Evolutionary conservation across 2,329 filamentous ascomycete species (phyloP), one percentile per base, ranked within the genome.

Genomic region (Aschersonia sp.): DNA sequence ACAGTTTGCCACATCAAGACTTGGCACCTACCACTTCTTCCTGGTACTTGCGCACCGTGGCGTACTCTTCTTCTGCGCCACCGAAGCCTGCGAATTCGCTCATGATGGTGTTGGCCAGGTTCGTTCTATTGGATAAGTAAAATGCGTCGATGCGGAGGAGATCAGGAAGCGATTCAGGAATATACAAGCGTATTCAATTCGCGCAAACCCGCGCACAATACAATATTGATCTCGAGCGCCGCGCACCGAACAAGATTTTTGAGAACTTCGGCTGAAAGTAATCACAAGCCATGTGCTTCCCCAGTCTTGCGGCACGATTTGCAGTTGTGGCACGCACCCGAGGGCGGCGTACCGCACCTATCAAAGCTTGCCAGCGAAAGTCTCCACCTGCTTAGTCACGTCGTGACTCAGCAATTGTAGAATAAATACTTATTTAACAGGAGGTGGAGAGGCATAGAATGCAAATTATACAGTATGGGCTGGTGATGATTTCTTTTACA

Each of bases 31-130:
- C 88, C 59, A 94, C 77, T 59, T 89, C 84, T 47, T 72, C 69
- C 55, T 84, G 80, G 51, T 90, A 76, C 67, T 85, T 87, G 68
- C 79, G 84, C 59, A 94, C 78, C 68, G 90, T 84, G 52, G 76
- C 76, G 62, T 84, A 87, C 68, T 92, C 86, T 66, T 90, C 86
- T 40, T 90, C 85, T 30, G 79, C 77, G 58, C 80, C 79, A 57
- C 81, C 82, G 62, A 77, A 87, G 58, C 79, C 74, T 53, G 66
- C 69, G 65, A 83, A 83, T 65, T 87, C 84, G 56, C 77, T 77
- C 83, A 87, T 87, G 54, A 52, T 58, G 53, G 51, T 48, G 8
- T 37, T 8, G 8, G 8, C 8, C 35, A 37, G 4, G 4, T 37
- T 12, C 12, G 8, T 37, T 22, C 22, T 22, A 22, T 22, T 22